Evolutionary conservation across 2,329 filamentous ascomycete genomes (phyloP), one percentile per base, ranked within the genome.

Genomic region (Fusarium agapanthi): DNA sequence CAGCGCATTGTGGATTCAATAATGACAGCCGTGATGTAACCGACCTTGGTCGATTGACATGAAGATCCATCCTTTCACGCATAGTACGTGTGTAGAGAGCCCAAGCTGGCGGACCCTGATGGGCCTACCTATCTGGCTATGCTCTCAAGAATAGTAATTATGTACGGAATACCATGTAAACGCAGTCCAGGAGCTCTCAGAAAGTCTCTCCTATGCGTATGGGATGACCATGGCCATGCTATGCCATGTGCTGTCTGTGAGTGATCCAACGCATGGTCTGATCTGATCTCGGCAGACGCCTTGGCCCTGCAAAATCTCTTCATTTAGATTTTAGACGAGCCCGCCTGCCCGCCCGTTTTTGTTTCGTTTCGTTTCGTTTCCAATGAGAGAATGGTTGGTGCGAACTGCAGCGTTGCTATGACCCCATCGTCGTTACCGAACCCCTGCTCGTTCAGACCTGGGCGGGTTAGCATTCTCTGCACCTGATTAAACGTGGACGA

Each of bases 321-420:
- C 38, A 54, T 35, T 59, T 60, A 59, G 57, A 44, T 59, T 34
- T 56, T 62, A 67, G 60, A 44, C 67, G 61, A 55, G 30, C 41
- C 62, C 67, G 62, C 47, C 32, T 50, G 22, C 62, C 57, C 45
- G 37, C 50, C 67, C 70, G 71, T 73, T 73, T 73, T 73, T 57
- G 65, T 69, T 69, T 69, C 37, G 66, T 73, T 73, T 72, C 65
- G 69, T 70, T 72, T 73, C 45, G 70, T 73, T 73, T 69, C 57
- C 35, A 41, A 30, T 38, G 22, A 18, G 34, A 38, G 28, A 43
- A 26, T 35, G 16, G 48, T 51, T 51, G 48, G 30, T 35, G 48
- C 48, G 28, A 54, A 38, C 50, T 40, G 50, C 24, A 54, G 50
- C 14, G 24, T 54, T 38, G 43, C 37, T 43, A 43, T 65, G 50